phyloP scores from a whole-genome alignment of 2,329 filamentous ascomycete species.

The Aureobasidium mangrovei region DNA sequence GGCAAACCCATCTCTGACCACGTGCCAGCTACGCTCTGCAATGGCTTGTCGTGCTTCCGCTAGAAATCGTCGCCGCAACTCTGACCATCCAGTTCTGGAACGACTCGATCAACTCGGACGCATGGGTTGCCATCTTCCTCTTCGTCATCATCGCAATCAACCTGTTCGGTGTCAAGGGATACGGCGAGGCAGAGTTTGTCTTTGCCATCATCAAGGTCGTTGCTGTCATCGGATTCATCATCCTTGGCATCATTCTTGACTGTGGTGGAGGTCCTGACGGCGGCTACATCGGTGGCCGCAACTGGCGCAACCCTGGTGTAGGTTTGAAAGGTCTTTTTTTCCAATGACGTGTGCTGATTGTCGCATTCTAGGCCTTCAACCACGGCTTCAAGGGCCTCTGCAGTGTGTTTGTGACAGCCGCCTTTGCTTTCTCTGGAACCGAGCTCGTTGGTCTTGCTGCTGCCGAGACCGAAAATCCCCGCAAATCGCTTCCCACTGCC shows the following conservation, averaged over 20 bases:
- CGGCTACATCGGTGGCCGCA: conserved; percentile 70
- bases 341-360: conserved; percentile 27
- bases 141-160: conserved; percentile 73
- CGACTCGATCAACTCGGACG: conserved; percentile 50
- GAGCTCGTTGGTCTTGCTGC: conserved; percentile 69
- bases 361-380: conserved; percentile 50
- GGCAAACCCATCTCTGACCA: neutral
- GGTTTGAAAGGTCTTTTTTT: neutral
- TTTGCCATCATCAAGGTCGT: conserved; percentile 80
- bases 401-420: conserved; percentile 66
- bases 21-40: conserved; percentile 64
- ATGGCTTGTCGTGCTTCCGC: conserved; percentile 74
- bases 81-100: conserved; percentile 76
- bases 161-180: conserved; percentile 77
- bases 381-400: conserved; percentile 75
- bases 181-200: conserved; percentile 85
- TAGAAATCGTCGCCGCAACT: conserved; percentile 80
- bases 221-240: conserved; percentile 79
- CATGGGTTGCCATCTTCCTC: conserved; percentile 79
- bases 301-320: conserved; percentile 23
- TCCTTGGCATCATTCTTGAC: conserved; percentile 79
- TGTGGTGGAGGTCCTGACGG: conserved; percentile 62
- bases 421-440: conserved; percentile 67
- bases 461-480: conserved; percentile 66
- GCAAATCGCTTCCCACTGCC: conserved; percentile 74